Base-by-base conservation (phyloP, 768 basidiomycete genomes). In the Candolleomyces efflorescens region DNA sequence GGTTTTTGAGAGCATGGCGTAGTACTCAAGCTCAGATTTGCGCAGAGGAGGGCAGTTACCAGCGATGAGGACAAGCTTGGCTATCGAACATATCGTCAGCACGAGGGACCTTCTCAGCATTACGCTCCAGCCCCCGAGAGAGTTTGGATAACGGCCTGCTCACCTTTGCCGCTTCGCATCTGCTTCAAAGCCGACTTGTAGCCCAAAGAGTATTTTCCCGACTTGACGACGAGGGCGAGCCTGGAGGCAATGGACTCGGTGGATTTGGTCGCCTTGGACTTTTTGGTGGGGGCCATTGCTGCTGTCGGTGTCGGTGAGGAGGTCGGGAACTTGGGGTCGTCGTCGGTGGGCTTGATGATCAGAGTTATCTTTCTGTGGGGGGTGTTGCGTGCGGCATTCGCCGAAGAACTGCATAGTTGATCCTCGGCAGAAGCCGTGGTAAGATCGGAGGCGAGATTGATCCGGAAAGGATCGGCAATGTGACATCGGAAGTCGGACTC, bases 11-110 rank as follows among this genome's bases (percentile, higher is more conserved):
- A 99, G 83, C 95, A 97, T 97, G 78, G 94, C 97, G 73, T 98
- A 99, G 83, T 98, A 99, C 82, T 99, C 97, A 59, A 99, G 83
- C 82, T 99, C 97, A 60, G 96, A 98, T 76, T 97, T 97, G 75
- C 97, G 93, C 62, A 99, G 86, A 62, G 97, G 97, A 58, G 97
- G 97, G 80, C 94, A 97, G 81, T 99, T 99, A 66, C 94, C 95
- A 68, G 96, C 94, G 71, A 99, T 97, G 74, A 99, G 79, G 71
- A 99, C 89, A 65, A 99, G 92, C 80, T 97, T 98, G 76, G 96
- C 96, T 99, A 68, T 51, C 66, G 54, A 55, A 49, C 60, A 24
- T 59, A 55, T 44, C 9, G 76, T 93, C 71, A 93, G 90, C 77
- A 75, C 75, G 84, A 90, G 89, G 91, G 90, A 93, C 92, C 92